A percentile compares a stretch with the other conserved stretches of the same genome.
Evolutionary conservation across 352 stramenopile genomes (phyloP).

Genomic region (Albugo candida): DNA sequence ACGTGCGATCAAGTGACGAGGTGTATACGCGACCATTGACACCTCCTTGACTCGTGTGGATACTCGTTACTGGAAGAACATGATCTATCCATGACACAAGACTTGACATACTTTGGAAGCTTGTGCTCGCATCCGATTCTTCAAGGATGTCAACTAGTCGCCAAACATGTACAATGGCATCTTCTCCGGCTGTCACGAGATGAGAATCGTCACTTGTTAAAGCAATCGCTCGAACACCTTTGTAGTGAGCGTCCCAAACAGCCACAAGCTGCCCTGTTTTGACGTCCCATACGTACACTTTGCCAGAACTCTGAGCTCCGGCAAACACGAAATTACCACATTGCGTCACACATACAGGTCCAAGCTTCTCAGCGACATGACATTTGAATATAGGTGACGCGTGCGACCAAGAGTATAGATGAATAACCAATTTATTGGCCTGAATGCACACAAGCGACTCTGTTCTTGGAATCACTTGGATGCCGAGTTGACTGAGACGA

Average conservation of each 20-base stretch:
- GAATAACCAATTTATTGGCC: constrained; percentile 37
- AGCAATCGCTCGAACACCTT: constrained; percentile 42
- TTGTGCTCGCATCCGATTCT: constrained; percentile 16
- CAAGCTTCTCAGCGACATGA: constrained; percentile 59
- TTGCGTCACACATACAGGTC: constrained; percentile 23
- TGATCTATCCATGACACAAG: constrained; percentile 61
- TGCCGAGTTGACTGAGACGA: constrained; percentile 22
- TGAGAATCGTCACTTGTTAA: constrained; percentile 61
- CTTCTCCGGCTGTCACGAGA: constrained; percentile 55
- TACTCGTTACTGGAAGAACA: constrained; percentile 42
- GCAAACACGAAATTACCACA: constrained; percentile 60
- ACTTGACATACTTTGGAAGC: constrained; percentile 30
- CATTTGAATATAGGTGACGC: constrained; percentile 54
- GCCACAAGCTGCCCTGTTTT: constrained; percentile 60
- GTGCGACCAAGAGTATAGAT: constrained; percentile 46
- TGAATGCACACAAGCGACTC: constrained; percentile 49
- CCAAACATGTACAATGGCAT: constrained; percentile 70
- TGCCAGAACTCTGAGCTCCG: constrained; percentile 41
- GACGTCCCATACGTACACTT: constrained; percentile 74
- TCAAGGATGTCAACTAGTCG: constrained; percentile 48
- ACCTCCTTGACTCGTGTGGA: constrained; percentile 43
- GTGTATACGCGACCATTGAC: constrained; percentile 56
- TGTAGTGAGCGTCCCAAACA: constrained; percentile 77
- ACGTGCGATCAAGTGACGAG: constrained; percentile 51
- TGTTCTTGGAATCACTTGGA: constrained; percentile 34